phyloP scores from a whole-genome alignment of 805 yeast genomes.

The Starmerella sp. region DNA sequence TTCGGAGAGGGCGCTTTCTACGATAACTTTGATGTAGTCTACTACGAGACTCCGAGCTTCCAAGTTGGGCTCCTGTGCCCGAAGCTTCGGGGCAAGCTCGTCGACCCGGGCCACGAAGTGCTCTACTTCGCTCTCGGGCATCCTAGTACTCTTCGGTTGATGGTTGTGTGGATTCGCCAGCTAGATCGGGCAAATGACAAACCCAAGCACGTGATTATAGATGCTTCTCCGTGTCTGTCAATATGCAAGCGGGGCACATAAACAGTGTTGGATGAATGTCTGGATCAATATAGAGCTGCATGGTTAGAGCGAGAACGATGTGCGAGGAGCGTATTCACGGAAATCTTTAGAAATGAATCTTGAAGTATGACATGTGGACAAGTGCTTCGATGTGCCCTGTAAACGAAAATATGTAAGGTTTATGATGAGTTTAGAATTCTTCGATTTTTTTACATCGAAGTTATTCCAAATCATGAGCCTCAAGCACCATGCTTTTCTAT shows the following conservation, averaged over 20 bases:
- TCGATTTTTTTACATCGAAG: no score
- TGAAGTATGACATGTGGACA: no score
- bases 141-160: conserved; percentile 3
- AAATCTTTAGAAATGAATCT: no score
- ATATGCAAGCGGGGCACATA: neutral
- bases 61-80: neutral
- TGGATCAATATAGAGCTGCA: no score
- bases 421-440: no score
- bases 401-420: no score
- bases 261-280: no score
- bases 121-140: conserved; percentile 9
- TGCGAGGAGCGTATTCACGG: no score
- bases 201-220: neutral
- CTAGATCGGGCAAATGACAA: conserved; percentile 2
- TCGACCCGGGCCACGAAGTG: conserved; percentile 3
- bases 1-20: neutral
- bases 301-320: no score
- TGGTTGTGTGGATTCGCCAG: conserved; percentile 3
- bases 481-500: no score
- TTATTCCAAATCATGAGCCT: no score
- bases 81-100: conserved; percentile 4
- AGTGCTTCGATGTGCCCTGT: no score
- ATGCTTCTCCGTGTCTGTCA: neutral
- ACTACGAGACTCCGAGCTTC: conserved; percentile 2
- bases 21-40: neutral